Evolutionary conservation across 2,329 filamentous ascomycete species (phyloP).

Genomic region (Phaeosphaeria sp.): DNA sequence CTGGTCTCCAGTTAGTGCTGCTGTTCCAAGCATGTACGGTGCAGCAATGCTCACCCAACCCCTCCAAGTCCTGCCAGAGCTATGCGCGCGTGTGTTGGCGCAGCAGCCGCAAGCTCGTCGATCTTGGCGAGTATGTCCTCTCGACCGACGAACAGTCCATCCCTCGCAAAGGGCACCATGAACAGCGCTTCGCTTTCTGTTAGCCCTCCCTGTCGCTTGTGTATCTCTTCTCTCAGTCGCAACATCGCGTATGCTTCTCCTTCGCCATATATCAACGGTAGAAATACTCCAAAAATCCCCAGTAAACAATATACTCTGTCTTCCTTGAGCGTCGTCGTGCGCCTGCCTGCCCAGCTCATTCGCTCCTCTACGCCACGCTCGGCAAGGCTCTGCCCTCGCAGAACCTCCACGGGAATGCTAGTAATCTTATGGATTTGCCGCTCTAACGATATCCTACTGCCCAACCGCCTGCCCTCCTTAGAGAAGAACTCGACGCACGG

Average conservation of each 20-base stretch:
- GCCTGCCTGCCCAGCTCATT: not conserved
- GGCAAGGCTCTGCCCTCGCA: not conserved
- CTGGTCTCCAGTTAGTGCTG: constrained; percentile 10
- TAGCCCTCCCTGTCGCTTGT: not conserved
- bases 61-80: constrained; percentile 26
- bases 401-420: not conserved
- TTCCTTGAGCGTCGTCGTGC: not conserved
- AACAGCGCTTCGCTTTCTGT: constrained; percentile 5
- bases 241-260: not conserved
- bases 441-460: not conserved
- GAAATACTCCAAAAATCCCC: not conserved
- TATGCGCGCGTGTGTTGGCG: constrained; percentile 5
- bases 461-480: not conserved
- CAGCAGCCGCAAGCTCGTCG: constrained; percentile 5
- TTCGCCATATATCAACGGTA: not conserved
- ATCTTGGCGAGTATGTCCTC: constrained; percentile 12
- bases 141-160: constrained; percentile 15
- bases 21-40: constrained; percentile 2
- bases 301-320: not conserved
- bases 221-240: not conserved
- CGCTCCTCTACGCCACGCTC: not conserved
- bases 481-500: not conserved
- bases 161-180: constrained; percentile 16
- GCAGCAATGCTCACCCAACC: constrained; percentile 15
- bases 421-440: not conserved